These are phyloP conservation scores for Corymbia citriodora DNA, from an alignment of 441 rosid species.

Conservation along the genomic window DNA sequence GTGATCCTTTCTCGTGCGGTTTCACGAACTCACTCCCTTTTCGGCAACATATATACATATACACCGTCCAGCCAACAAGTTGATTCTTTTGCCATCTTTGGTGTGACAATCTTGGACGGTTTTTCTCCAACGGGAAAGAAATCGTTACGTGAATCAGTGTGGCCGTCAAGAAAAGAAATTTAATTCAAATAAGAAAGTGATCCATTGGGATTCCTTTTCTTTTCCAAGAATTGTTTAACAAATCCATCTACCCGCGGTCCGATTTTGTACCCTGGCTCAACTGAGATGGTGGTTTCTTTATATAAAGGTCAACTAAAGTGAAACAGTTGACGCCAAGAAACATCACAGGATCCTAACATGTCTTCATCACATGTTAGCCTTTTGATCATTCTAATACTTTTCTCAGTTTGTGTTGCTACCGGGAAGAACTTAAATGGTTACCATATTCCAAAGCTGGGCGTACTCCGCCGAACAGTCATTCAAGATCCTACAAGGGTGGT, in stretches of 20 bases:
- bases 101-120: no score
- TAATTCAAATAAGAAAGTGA: no score
- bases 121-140: neutral
- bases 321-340: neutral
- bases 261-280: neutral
- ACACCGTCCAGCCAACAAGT: no score
- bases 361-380: neutral
- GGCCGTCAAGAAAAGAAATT: no score
- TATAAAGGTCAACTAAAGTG: neutral
- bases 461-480: conserved; percentile 7
- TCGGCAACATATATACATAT: neutral
- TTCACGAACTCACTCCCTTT: neutral
- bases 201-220: no score
- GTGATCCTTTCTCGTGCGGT: neutral
- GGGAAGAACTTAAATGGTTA: neutral
- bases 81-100: no score
- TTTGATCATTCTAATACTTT: neutral
- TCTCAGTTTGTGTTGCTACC: neutral
- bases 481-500: neutral
- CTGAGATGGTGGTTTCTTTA: neutral
- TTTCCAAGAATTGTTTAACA: no score
- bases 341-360: neutral
- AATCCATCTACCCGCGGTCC: no score
- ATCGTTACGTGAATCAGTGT: neutral
- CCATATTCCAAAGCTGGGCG: conserved; percentile 28